Conservation (phyloP, 1,139 yeast species). For the Candida neerlandica region DNA sequence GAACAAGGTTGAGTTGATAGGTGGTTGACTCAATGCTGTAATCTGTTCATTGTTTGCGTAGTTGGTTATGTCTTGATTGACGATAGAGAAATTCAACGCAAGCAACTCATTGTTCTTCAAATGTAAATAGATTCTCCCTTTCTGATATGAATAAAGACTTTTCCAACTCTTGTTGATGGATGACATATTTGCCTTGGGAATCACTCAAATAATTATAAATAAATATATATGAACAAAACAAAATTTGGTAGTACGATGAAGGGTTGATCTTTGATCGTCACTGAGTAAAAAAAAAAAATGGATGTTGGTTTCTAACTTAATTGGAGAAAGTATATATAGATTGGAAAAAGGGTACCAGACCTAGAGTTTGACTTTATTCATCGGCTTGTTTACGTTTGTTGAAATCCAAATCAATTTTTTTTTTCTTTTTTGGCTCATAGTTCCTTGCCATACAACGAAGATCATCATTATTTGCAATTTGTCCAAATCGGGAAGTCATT, state of each 20-base stretch:
- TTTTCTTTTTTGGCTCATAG: not conserved
- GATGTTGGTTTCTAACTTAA: too few relatives aligned
- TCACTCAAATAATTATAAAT: not conserved
- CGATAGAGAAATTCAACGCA: conserved; percentile 36
- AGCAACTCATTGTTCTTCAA: conserved; percentile 41
- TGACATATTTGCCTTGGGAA: not conserved
- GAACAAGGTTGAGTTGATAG: conserved; percentile 35
- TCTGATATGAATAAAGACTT: conserved; percentile 38
- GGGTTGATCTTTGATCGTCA: too few relatives aligned
- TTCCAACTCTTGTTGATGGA: conserved; percentile 27
- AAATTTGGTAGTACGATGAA: not conserved
- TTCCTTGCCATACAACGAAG: not conserved
- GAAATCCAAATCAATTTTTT: not conserved
- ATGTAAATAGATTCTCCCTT: conserved; percentile 39
- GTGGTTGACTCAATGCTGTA: conserved; percentile 31
- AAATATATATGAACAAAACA: not conserved
- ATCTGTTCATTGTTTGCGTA: conserved; percentile 25
- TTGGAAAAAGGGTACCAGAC: not conserved
- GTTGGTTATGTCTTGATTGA: conserved; percentile 25
- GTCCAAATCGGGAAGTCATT: not conserved
- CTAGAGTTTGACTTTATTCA: not conserved
- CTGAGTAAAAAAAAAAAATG: too few relatives aligned
- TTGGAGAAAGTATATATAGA: not conserved
- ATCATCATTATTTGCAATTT: conserved; percentile 1
- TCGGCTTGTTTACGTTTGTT: conserved; percentile 1